Conservation (phyloP, 345 rosid species). For the Firmiana major region DNA sequence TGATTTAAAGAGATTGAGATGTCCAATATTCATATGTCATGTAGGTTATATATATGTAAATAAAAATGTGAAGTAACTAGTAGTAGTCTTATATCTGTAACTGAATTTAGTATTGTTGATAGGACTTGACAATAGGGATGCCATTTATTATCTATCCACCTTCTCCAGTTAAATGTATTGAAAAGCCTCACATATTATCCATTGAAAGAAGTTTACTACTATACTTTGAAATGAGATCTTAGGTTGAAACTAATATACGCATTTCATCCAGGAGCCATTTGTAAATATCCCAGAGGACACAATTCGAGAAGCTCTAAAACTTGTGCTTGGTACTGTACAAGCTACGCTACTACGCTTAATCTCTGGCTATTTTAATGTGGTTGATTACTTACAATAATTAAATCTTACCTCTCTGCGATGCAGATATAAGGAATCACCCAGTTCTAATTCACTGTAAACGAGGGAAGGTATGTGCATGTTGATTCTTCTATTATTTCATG, state of each 20-base stretch:
- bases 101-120: neutral
- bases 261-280: slow-evolving; percentile 64
- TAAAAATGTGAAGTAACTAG: neutral
- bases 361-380: neutral
- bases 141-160: neutral
- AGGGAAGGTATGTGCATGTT: slow-evolving; percentile 66
- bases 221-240: neutral
- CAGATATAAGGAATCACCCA: slow-evolving; percentile 91
- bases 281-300: slow-evolving; percentile 74
- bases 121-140: neutral
- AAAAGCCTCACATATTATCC: neutral
- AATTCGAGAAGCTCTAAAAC: slow-evolving; percentile 85
- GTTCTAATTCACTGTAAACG: slow-evolving; percentile 86
- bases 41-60: neutral
- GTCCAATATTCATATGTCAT: neutral
- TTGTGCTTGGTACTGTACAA: slow-evolving; percentile 60
- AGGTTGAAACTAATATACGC: slow-evolving; percentile 2
- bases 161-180: neutral
- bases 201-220: neutral
- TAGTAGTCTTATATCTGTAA: neutral
- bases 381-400: neutral
- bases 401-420: slow-evolving; percentile 6
- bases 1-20: neutral
- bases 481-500: neutral
- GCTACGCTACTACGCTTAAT: neutral